Evolutionary conservation across 345 rosid genomes (phyloP), one percentile per base, ranked within the genome.

Genomic region (Draba incana): DNA sequence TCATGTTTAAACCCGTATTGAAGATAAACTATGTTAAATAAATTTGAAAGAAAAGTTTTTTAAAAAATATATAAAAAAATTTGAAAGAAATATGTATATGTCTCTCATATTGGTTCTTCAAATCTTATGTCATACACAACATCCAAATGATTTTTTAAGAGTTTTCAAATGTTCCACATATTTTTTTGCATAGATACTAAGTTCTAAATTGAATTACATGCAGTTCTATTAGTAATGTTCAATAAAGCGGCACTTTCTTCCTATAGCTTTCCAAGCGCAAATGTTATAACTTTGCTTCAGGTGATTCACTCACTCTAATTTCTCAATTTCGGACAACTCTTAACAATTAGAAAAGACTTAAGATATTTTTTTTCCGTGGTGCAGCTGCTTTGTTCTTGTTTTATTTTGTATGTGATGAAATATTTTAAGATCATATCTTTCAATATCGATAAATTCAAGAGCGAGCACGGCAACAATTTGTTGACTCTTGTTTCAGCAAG

Each of bases 211-310:
- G 25, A 41, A 62, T 44, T 48, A 50, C 74, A 2, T 73, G 82
- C 85, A 88, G 94, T 88, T 68, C 86, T 85, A 46, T 80, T 88
- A 80, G 75, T 88, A n/a, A 55, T 88, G 77, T 85, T 88, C 82
- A 88, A 85, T 77, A 88, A 88, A 75, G 88, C 90, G 28, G 88
- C 88, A 16, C 84, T 88, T 39, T 88, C 93, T 77, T 85, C 88
- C 39, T 85, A 75, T 70, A 71, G 72, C 35, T 85, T 88, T 72
- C 86, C 86, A 50, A 75, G 74, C 70, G 88, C 78, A 77, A 88
- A 88, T 65, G 80, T 85, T 51, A 81, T 88, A 62, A 85, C 93
- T 44, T 86, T 88, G 70, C 66, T 82, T 74, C 90, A 88, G 93
- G 93, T 85, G 73, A 33, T 5, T 71, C 33, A 37, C 23, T 55